Conservation (phyloP, 345 rosid species). For the Gossypium turneri region DNA sequence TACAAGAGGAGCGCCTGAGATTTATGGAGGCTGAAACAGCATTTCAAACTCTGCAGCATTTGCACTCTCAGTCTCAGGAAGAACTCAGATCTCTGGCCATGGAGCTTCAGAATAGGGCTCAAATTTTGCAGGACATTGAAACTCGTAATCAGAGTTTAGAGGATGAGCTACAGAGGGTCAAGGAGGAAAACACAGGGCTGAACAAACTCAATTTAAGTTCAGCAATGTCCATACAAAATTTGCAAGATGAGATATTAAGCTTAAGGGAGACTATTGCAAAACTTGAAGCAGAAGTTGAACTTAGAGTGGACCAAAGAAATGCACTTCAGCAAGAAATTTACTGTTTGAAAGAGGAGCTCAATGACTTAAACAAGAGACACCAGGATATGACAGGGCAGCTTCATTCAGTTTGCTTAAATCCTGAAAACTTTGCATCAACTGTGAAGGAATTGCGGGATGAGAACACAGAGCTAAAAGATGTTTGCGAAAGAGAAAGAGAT, state of each 20-base stretch:
- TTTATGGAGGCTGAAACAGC: constrained; percentile 97
- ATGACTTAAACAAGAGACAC: constrained; percentile 65
- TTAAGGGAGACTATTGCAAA: constrained; percentile 64
- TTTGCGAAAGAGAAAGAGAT: constrained; percentile 41
- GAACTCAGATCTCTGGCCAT: constrained; percentile 69
- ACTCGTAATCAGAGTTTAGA: constrained; percentile 47
- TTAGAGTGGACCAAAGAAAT: constrained; percentile 82
- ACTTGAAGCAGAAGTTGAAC: constrained; percentile 91
- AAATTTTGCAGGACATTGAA: constrained; percentile 64
- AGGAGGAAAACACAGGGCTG: constrained; percentile 53
- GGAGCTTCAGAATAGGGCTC: constrained; percentile 59
- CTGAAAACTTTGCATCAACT: constrained; percentile 55
- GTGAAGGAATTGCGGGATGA: constrained; percentile 66
- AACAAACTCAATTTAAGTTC: constrained; percentile 67
- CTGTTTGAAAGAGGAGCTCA: constrained; percentile 88
- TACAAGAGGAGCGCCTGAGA: constrained; percentile 84
- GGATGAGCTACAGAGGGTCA: constrained; percentile 51
- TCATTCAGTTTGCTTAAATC: constrained; percentile 61
- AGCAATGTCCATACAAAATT: constrained; percentile 51
- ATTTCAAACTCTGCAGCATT: constrained; percentile 88
- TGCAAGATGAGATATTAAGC: constrained; percentile 67
- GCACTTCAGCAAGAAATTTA: constrained; percentile 98
- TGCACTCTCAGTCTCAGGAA: constrained; percentile 95
- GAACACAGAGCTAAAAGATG: constrained; percentile 51
- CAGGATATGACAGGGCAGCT: constrained; percentile 60